Evolutionary conservation across 129 eudicot genomes (phyloP), one percentile per base, ranked within the genome.

Genomic region (Tagetes patula): DNA sequence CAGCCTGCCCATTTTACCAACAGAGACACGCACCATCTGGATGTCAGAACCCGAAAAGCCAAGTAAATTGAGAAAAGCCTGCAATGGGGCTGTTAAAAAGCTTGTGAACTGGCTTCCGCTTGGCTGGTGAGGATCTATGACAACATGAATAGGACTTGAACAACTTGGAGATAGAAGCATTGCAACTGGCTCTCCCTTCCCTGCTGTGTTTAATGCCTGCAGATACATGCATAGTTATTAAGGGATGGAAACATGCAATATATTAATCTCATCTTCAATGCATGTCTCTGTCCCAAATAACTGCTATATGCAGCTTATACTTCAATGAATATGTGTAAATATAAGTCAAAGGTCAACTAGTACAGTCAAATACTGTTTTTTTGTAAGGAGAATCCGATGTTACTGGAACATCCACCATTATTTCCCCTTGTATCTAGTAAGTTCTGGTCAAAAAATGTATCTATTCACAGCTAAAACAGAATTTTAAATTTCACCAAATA

Each of bases 71-170:
- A 87, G 83, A 59, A 94, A 94, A 67, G 99, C 90, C 82, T 88
- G 99, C 76, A 94, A 65, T 71, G 99, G 97, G 82, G 94, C 83
- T 31, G 96, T 83, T 65, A 94, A 90, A 80, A 94, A 94, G 77
- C 82, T 81, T 46, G 97, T 94, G 82, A 94, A 90, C 42, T 78
- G 81, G 83, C 97, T 94, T 78, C 96, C 97, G 73, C 80, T 79
- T 43, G 82, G 76, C 58, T 85, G 95, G 43, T 85, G 83, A 85
- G 87, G 77, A 75, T 92, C 96, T 71, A 61, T 27, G 60, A 79
- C 79, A 61, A 71, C 79, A 65, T 87, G 76, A 12, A 71, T 67
- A 69, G 95, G 81, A 69, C 82, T 74, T 42, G 86, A 84, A 71
- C 82, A 83, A 27, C 75, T 55, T 45, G 97, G 96, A 75, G 99